Percentiles rank a stretch among this genome's conserved stretches.
Conservation (phyloP, 2,329 filamentous ascomycete species). For the Nannizzia gypsea region DNA sequence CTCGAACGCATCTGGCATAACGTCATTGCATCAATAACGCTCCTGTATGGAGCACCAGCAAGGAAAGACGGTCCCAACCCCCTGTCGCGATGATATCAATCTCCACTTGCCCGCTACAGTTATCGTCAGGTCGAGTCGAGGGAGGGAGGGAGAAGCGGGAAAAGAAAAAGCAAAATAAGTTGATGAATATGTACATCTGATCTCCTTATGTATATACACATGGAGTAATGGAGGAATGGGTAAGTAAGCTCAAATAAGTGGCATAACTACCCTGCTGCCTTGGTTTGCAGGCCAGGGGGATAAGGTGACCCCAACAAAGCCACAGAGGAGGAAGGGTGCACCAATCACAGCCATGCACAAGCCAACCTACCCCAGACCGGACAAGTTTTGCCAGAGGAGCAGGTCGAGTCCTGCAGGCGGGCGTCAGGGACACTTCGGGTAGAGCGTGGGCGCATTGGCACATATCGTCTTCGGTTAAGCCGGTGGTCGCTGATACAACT, state of each 20-base stretch:
- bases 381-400: background rate
- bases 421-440: background rate
- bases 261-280: background rate
- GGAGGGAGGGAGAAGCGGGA: background rate
- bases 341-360: background rate
- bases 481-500: background rate
- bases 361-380: background rate
- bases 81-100: background rate
- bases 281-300: background rate
- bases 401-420: background rate
- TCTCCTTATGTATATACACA: background rate
- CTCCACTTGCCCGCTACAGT: background rate
- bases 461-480: background rate
- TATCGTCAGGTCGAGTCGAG: background rate
- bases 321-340: background rate
- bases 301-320: background rate
- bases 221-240: background rate
- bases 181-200: background rate
- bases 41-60: background rate
- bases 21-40: background rate
- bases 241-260: background rate
- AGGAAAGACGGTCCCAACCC: background rate
- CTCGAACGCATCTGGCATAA: background rate
- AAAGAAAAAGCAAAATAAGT: background rate
- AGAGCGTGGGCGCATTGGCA: too few species aligned